Evolutionary conservation across 306 rosid genomes (phyloP), one percentile per base, ranked within the genome.

Genomic region (Ceratonia siliqua): DNA sequence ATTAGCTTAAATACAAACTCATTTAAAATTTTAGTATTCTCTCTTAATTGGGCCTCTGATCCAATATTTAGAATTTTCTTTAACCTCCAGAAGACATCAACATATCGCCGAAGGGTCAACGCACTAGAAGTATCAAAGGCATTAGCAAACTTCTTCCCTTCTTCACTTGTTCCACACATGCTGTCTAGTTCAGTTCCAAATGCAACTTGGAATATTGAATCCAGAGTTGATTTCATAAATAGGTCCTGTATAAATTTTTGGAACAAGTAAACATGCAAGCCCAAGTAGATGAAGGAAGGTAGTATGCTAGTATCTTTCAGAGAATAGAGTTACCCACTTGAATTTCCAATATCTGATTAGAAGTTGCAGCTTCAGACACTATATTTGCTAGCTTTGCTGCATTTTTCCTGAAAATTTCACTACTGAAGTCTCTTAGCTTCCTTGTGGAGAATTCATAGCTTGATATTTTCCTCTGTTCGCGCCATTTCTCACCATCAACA

Each of bases 401-500:
- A 81, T 84, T 87, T 79, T 85, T 81, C 30, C 80, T 70, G 91
- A 91, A 91, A 62, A 91, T 38, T 3, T 1, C 68, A 78, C 61
- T 74, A 68, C 95, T 87, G 73, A 86, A 91, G 39, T 91, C 90
- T 80, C 91, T 82, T 61, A 89, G 70, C 88, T 76, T 62, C 72
- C 20, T 91, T 2, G 92, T 87, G 17, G 97, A 91, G 84, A 91
- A 91, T 54, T 87, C 95, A 70, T 91, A 82, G 82, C 94, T 86
- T 56, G 90, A 77, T 70, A 87, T 45, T 73, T 89, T 91, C 70
- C 97, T 91, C 78, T 91, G 95, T 10, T 91, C 82, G 2, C 89
- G 92, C 97, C 97, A 91, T 83, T 87, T 89, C 38, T 89, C 88
- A 9, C 97, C 97, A 75, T 91, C 97, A 24, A 91, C 95, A 0